Percentiles rank a stretch among this genome's conserved stretches.
These are phyloP conservation scores for Phytophthora cryptogea DNA, from an alignment of 352 stramenopile genomes.

Conservation along the genomic window DNA sequence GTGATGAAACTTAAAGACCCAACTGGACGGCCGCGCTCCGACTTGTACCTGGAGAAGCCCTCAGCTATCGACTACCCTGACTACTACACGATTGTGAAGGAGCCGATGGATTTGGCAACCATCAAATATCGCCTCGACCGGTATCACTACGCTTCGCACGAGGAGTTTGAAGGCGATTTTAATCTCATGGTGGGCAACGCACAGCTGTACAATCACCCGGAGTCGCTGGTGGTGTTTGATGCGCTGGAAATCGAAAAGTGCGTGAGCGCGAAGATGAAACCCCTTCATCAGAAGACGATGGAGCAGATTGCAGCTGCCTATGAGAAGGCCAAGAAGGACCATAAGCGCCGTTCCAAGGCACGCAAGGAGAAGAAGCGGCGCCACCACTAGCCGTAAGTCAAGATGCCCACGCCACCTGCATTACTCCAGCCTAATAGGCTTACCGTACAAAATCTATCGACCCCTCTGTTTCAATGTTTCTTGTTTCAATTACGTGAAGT, in stretches of 20 bases:
- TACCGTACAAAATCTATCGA: slow-evolving; percentile 48
- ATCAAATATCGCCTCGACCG: slow-evolving; percentile 83
- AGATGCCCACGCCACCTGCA: slow-evolving; percentile 23
- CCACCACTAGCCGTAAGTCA: slow-evolving; percentile 39
- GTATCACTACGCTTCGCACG: slow-evolving; percentile 67
- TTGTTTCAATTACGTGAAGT: slow-evolving; percentile 73
- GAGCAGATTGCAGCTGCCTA: slow-evolving; percentile 68
- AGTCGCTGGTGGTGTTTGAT: slow-evolving; percentile 85
- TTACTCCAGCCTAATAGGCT: slow-evolving; percentile 19
- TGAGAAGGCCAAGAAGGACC: slow-evolving; percentile 78
- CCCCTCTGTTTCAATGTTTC: slow-evolving; percentile 8
- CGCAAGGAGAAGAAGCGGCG: slow-evolving; percentile 82
- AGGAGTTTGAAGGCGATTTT: slow-evolving; percentile 79
- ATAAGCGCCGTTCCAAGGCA: slow-evolving; percentile 74
- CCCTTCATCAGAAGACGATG: slow-evolving; percentile 59
- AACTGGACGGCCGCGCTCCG: slow-evolving; percentile 64
- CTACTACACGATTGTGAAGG: slow-evolving; percentile 89
- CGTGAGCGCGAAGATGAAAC: slow-evolving; percentile 80
- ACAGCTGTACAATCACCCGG: slow-evolving; percentile 85
- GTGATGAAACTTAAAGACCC: slow-evolving; percentile 79
- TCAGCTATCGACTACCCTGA: slow-evolving; percentile 85
- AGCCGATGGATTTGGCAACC: slow-evolving; percentile 88
- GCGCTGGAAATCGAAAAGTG: slow-evolving; percentile 87
- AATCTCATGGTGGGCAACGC: slow-evolving; percentile 88
- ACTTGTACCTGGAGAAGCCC: slow-evolving; percentile 82